Evolutionary conservation across 257 asterid species (phyloP), one percentile per base, ranked within the genome.

Genomic region (Solanum etuberosum): DNA sequence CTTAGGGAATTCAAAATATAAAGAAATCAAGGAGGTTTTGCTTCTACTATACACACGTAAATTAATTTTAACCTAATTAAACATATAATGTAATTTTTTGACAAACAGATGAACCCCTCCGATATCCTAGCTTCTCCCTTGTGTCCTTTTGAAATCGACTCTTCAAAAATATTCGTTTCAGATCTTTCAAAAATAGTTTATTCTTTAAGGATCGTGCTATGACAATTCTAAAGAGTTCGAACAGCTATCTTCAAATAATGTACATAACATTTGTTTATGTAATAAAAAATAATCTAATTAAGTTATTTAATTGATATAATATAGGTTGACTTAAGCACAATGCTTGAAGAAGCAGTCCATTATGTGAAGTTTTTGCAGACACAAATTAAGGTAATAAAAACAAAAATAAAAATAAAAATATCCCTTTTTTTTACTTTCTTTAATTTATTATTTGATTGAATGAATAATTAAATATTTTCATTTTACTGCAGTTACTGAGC

Each of bases 261-360:
- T 27, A 54, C 32, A 37, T 23, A 38, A 5, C 54, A 38, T 74
- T 74, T 38, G 34, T 74, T 74, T 74, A 1, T 23, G 16, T 74
- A 23, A 76, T 76, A 57, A 76, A 76, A 25, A 43, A 46, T 9
- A 0, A 18, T 80, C 18, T 80, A 4, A 80, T 2, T 27, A 1
- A 46, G 16, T 80, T 29, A 1, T 29, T 80, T 80, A 9, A 29
- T 18, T 46, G 67, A 51, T 18, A 1, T 48, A 46, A 29, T 15
- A 46, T 20, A 80, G 85, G 98, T 95, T 87, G 98, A 95, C 90
- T 94, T 96, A 72, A 96, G 99, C 93, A 95, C 99, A 83, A 96
- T 96, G 99, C 96, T 96, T 9, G 98, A 96, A 93, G 98, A 95
- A 92, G 99, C 99, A 1, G 99, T 94, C 51, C 92, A 93, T 32